phyloP scores from a whole-genome alignment of 805 yeast genomes.

The Brettanomyces anomalus region DNA sequence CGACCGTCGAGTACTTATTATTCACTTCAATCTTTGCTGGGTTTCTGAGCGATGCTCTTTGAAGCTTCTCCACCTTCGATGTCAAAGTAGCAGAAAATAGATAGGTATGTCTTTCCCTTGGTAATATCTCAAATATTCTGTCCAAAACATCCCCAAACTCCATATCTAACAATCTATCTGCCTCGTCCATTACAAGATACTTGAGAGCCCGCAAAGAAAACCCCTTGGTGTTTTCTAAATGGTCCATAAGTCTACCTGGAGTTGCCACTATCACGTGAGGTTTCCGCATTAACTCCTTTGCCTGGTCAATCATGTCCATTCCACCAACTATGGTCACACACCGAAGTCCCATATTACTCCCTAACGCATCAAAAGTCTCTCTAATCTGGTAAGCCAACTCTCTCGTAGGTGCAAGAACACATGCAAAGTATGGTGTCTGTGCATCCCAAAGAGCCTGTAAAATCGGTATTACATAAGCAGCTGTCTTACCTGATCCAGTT shows the following conservation, averaged over 20 bases:
- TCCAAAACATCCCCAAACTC: constrained; percentile 95
- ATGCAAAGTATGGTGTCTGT: constrained; percentile 80
- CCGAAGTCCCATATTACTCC: constrained; percentile 86
- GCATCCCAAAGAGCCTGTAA: constrained; percentile 85
- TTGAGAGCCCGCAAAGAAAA: constrained; percentile 71
- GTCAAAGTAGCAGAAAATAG: constrained; percentile 97
- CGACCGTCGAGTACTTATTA: constrained; percentile 84
- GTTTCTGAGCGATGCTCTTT: constrained; percentile 79
- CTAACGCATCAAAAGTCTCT: constrained; percentile 92
- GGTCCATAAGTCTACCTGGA: constrained; percentile 85
- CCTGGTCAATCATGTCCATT: constrained; percentile 97
- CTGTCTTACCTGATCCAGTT: constrained; percentile 97
- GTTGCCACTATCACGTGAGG: constrained; percentile 96
- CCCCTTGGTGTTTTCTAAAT: constrained; percentile 86
- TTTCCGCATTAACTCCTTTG: constrained; percentile 83
- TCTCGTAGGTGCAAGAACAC: constrained; percentile 81
- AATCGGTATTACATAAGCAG: constrained; percentile 96
- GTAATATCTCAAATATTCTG: constrained; percentile 74
- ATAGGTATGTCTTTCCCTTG: constrained; percentile 75
- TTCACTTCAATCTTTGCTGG: constrained; percentile 92
- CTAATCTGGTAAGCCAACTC: constrained; percentile 83
- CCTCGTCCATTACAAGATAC: constrained; percentile 92
- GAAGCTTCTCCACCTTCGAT: constrained; percentile 86
- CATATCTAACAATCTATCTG: constrained; percentile 90
- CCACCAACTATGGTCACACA: constrained; percentile 92